A percentile compares a stretch with the other conserved stretches of the same genome.
phyloP scores from a whole-genome alignment of 768 basidiomycete genomes.

The Russula sp. region DNA sequence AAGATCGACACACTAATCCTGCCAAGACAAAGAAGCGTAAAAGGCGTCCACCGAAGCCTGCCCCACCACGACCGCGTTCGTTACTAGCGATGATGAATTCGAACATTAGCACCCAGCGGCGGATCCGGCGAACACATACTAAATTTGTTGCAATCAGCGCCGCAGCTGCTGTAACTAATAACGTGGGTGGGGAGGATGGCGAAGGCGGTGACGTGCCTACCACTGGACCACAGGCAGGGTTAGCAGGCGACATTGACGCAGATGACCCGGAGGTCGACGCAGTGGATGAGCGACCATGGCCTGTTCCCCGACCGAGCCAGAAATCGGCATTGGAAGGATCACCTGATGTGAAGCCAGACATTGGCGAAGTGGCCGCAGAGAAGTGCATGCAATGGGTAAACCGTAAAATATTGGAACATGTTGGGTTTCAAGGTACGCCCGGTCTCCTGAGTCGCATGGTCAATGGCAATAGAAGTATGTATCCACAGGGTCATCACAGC shows the following conservation, averaged over 20 bases:
- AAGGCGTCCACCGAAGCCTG: conserved; percentile 39
- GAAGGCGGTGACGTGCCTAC: conserved; percentile 20
- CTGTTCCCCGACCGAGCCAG: conserved; percentile 21
- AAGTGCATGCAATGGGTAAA: conserved; percentile 72
- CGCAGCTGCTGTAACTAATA: conserved; percentile 35
- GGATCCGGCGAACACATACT: conserved; percentile 68
- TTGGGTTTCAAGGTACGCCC: conserved; percentile 82
- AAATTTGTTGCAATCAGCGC: conserved; percentile 60
- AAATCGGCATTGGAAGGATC: conserved; percentile 27
- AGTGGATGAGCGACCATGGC: conserved; percentile 63
- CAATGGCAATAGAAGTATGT: background rate
- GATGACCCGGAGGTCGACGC: conserved; percentile 49
- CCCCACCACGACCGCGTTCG: conserved; percentile 36
- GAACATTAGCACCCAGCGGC: conserved; percentile 72
- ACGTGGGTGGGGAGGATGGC: conserved; percentile 37
- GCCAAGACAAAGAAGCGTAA: conserved; percentile 34
- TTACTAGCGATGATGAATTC: conserved; percentile 69
- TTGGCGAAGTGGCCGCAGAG: conserved; percentile 57
- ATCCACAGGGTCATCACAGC: conserved; percentile 62
- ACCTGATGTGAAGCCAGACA: conserved; percentile 41
- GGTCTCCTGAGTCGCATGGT: background rate
- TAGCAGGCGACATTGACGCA: conserved; percentile 28
- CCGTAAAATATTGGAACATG: conserved; percentile 79
- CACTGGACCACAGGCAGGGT: conserved; percentile 5
- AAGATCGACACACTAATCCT: conserved; percentile 31